Percentiles rank a stretch among this genome's conserved stretches.
Conservation (phyloP, 441 rosid genomes). For the Hypseocharis bilobata region DNA sequence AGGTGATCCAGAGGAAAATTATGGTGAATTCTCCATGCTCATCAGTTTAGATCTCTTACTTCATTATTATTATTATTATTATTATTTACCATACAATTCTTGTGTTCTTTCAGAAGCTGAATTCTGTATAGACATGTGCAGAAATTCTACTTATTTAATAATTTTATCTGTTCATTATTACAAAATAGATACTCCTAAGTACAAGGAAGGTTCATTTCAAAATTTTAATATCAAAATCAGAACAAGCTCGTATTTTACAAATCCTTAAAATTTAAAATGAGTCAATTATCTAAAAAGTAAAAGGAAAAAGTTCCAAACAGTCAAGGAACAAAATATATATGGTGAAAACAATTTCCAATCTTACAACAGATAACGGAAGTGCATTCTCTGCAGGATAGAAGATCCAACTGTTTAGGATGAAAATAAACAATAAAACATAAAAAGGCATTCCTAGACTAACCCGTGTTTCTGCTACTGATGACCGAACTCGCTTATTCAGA, state of each 20-base stretch:
- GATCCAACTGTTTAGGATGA: background rate
- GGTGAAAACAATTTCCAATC: background rate
- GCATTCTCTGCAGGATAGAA: background rate
- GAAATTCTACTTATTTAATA: background rate
- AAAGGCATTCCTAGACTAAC: conserved; percentile 28
- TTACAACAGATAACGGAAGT: background rate
- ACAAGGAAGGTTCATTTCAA: conserved; percentile 1
- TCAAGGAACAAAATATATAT: background rate
- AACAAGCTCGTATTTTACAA: background rate
- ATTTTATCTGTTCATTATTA: background rate
- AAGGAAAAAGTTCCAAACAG: background rate
- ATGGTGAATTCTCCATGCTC: background rate
- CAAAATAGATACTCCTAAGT: background rate
- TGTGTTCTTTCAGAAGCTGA: background rate
- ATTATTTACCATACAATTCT: background rate
- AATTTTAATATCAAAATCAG: background rate
- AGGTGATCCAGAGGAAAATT: background rate
- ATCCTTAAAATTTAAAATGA: background rate
- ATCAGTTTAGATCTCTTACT: background rate
- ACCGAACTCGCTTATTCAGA: conserved; percentile 44
- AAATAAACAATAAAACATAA: conserved; percentile 3
- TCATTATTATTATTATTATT: too few relatives aligned
- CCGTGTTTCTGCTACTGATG: conserved; percentile 47
- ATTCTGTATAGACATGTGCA: background rate
- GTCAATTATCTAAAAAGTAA: too few relatives aligned